phyloP scores from a whole-genome alignment of 2,329 filamentous ascomycete genomes.

The Aspergillus ustus region DNA sequence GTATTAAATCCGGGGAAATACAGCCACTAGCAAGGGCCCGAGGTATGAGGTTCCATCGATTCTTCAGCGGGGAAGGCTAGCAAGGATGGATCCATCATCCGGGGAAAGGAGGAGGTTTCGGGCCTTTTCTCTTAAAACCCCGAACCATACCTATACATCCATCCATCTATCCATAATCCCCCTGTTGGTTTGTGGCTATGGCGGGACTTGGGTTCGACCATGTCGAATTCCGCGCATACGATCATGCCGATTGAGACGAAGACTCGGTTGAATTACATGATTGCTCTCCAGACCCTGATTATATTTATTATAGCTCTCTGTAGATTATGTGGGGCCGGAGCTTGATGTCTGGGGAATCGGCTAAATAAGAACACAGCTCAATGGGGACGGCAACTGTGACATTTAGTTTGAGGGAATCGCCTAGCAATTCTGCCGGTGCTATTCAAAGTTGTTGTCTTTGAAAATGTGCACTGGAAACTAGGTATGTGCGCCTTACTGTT shows the following conservation, averaged over 20 bases:
- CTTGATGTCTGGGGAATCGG: neutral
- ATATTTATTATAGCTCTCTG: neutral
- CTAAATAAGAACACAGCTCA: neutral
- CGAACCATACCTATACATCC: neutral
- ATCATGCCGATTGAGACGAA: neutral
- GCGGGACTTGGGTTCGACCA: no score
- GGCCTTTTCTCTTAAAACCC: neutral
- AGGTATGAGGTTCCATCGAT: neutral
- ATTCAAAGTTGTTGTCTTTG: no score
- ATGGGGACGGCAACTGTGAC: no score
- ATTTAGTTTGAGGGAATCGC: no score
- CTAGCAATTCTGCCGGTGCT: no score
- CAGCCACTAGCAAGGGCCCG: no score
- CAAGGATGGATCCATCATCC: neutral
- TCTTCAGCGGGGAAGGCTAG: neutral
- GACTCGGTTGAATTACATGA: neutral
- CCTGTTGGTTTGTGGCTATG: neutral
- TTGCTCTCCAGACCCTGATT: no score
- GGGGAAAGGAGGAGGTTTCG: neutral
- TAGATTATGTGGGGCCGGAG: neutral
- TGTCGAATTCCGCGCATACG: neutral
- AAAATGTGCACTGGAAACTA: no score
- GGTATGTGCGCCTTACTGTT: no score
- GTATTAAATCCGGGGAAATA: no score
- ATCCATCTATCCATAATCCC: neutral